Evolutionary conservation across 2,329 filamentous ascomycete genomes (phyloP).

Genomic region (Onygena corvina): DNA sequence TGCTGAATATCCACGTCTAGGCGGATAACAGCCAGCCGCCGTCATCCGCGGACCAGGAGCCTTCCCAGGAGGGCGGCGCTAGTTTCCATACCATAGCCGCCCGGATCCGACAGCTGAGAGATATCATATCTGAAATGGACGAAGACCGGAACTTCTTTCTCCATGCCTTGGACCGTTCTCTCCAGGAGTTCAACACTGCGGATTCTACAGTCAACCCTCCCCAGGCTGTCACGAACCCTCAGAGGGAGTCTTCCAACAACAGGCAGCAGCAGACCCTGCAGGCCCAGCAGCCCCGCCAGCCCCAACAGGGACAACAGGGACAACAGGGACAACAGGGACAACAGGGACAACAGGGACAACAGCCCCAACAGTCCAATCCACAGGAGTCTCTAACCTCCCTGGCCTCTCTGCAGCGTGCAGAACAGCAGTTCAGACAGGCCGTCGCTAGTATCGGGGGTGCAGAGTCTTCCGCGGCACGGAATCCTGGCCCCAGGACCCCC

Average conservation of each 20-base stretch:
- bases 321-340: no score
- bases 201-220: constrained; percentile 1
- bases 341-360: background rate
- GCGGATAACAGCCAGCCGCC: background rate
- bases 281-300: background rate
- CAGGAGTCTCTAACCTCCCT: constrained; percentile 1
- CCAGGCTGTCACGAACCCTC: background rate
- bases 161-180: background rate
- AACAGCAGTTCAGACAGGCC: constrained; percentile 2
- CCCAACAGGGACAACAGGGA: constrained; percentile 2
- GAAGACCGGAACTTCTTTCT: constrained; percentile 2
- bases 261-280: background rate
- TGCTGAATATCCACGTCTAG: background rate
- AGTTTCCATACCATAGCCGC: constrained; percentile 3
- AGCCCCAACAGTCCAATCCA: background rate
- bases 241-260: background rate
- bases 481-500: background rate
- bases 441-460: background rate
- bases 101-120: background rate
- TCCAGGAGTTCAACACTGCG: background rate
- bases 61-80: background rate
- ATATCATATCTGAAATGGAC: constrained; percentile 6
- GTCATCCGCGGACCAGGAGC: background rate
- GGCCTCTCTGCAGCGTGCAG: constrained; percentile 3
- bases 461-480: background rate